phyloP scores from a whole-genome alignment of 805 yeast species.

The Candida mattraensis region DNA sequence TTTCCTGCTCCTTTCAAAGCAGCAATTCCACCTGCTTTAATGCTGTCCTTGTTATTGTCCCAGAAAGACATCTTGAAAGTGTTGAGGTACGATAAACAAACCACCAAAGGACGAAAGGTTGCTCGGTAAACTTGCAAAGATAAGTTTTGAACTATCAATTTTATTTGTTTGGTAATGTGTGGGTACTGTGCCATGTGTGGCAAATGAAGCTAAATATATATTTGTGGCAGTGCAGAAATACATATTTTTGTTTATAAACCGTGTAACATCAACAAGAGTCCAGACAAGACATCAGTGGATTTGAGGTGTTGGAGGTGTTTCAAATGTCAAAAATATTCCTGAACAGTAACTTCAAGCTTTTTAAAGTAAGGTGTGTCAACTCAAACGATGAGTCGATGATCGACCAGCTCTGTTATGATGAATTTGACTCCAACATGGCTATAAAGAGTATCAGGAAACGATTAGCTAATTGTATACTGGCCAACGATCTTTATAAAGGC shows the following conservation, averaged over 20 bases:
- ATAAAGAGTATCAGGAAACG: slow-evolving; percentile 19
- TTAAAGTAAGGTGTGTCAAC: slow-evolving; percentile 13
- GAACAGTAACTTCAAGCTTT: slow-evolving; percentile 24
- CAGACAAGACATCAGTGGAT: no score
- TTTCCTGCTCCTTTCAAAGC: slow-evolving; percentile 51
- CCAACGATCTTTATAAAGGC: slow-evolving; percentile 23
- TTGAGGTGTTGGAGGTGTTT: no score
- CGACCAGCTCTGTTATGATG: slow-evolving; percentile 28
- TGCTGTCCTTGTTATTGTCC: slow-evolving; percentile 52
- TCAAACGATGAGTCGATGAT: slow-evolving; percentile 21
- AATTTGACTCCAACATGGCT: slow-evolving; percentile 17
- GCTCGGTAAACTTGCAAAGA: no score
- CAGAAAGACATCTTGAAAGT: slow-evolving; percentile 46
- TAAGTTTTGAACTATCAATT: no score
- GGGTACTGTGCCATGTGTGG: no score
- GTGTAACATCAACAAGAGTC: no score
- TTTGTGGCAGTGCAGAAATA: no score
- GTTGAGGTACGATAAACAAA: no score
- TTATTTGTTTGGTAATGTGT: no score
- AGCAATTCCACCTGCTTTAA: slow-evolving; percentile 49
- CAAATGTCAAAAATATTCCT: slow-evolving; percentile 33
- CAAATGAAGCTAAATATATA: no score
- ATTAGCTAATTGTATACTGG: slow-evolving; percentile 23
- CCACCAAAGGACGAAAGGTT: no score
- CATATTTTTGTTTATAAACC: no score